phyloP scores from a whole-genome alignment of 768 basidiomycete genomes.

The Auricularia cornea region DNA sequence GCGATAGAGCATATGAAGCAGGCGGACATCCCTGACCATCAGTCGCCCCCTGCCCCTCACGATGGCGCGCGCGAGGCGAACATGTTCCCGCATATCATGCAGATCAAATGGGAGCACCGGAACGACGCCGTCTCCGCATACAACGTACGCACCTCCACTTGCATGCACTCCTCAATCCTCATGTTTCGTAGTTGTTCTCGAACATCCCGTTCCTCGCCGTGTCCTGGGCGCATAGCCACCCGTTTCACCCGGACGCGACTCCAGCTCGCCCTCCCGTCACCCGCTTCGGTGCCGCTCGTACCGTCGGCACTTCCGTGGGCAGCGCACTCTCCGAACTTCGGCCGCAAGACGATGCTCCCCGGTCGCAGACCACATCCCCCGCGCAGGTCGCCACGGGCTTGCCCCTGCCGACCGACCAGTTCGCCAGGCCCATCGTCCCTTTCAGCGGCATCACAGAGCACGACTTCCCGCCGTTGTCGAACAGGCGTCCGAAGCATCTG shows the following conservation, averaged over 20 bases:
- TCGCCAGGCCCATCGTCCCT: neutral
- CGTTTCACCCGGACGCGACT: constrained; percentile 8
- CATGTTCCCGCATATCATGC: constrained; percentile 62
- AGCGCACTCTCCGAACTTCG: neutral
- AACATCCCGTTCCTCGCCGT: constrained; percentile 61
- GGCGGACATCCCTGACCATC: neutral
- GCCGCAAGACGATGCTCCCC: neutral
- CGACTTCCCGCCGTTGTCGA: constrained; percentile 1
- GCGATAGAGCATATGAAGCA: constrained; percentile 47
- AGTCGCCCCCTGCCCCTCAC: constrained; percentile 41
- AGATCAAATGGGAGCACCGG: constrained; percentile 71
- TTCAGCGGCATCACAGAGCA: neutral
- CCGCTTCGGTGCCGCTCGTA: neutral
- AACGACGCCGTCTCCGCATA: constrained; percentile 68
- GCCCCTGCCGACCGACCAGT: neutral
- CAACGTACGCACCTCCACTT: constrained; percentile 35
- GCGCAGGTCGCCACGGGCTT: neutral
- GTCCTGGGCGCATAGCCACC: constrained; percentile 70
- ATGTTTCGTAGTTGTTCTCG: constrained; percentile 46
- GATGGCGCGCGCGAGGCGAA: constrained; percentile 40
- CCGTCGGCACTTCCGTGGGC: neutral
- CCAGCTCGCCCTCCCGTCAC: neutral
- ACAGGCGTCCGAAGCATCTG: neutral
- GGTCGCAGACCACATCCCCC: neutral
- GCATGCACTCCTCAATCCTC: neutral